Evolutionary conservation across 176 grass and related monocot genomes (phyloP), one percentile per base, ranked within the genome.

Genomic region (Oropetium thomaeum): DNA sequence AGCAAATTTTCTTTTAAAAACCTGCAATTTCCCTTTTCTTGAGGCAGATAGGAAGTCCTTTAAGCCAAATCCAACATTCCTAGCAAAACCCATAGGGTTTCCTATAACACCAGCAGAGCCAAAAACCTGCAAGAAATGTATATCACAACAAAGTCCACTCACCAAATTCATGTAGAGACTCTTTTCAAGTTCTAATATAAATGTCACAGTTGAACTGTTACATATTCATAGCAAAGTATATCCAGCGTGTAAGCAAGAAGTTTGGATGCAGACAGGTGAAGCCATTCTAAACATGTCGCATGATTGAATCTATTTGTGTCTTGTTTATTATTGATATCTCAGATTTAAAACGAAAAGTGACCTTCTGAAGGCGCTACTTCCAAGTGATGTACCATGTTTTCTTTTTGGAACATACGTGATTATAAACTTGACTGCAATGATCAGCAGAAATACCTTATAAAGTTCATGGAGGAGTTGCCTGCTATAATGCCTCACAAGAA

Each of bases 21-120:
- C 95, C 91, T 97, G 88, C 75, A 93, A 67, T 82, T 91, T 81
- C 42, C 88, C 95, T 83, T 89, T 93, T 28, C 86, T 89, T 53
- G 91, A 91, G 80, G 88, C 86, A 71, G 93, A 97, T 79, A 97
- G 73, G 65, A 97, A 93, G 62, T 97, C 95, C 67, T 87, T 91
- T 41, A 97, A 49, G 82, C 95, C 95, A 87, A 91, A 87, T n/a
- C 91, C 91, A 89, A 94, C 91, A 86, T 94, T 98, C 75, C 95
- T 89, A 82, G 95, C 95, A 61, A 97, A 97, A 85, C 95, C 95
- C 83, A 97, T 91, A 48, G 95, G 95, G 78, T 93, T 93, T 78
- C 95, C 95, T 87, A 94, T 92, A 84, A 98, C 86, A 27, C 95
- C 95, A 81, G 91, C 95, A 65, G 95, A 98, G 61, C 95, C 91